Percentiles rank a stretch among this genome's conserved stretches.
Conservation (phyloP, 768 basidiomycete genomes). For the Trametes villosa region DNA sequence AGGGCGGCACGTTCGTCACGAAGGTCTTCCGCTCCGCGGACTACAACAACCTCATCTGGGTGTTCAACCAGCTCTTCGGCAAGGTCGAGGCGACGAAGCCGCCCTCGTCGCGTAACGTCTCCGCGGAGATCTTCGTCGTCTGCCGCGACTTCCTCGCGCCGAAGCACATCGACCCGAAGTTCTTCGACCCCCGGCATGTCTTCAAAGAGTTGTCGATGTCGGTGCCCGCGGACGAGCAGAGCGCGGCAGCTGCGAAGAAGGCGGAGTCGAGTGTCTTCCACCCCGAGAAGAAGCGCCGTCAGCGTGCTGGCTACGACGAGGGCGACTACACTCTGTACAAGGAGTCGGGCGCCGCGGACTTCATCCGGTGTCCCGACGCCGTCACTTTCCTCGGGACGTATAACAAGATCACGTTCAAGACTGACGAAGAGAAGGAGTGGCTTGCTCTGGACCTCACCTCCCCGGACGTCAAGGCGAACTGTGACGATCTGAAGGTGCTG, state of each 20-base stretch:
- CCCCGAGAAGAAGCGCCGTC: constrained; percentile 93
- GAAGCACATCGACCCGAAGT: constrained; percentile 95
- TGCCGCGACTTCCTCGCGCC: constrained; percentile 95
- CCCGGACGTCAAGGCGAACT: constrained; percentile 78
- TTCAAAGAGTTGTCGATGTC: constrained; percentile 85
- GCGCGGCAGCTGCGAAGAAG: constrained; percentile 64
- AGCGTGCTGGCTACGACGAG: constrained; percentile 94
- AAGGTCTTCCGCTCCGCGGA: constrained; percentile 99
- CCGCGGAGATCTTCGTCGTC: constrained; percentile 99
- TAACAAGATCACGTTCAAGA: constrained; percentile 77
- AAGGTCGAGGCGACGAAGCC: constrained; percentile 99
- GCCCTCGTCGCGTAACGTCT: constrained; percentile 97
- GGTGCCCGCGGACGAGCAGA: constrained; percentile 48
- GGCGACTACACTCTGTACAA: constrained; percentile 92
- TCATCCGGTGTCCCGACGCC: constrained; percentile 72
- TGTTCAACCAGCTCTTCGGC: constrained; percentile 93
- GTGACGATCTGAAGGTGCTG: constrained; percentile 91
- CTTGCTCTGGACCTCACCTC: constrained; percentile 71
- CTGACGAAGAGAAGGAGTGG: constrained; percentile 92
- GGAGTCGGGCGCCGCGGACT: constrained; percentile 67
- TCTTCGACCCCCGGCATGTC: constrained; percentile 96
- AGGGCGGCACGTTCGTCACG: constrained; percentile 95
- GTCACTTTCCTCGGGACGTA: constrained; percentile 76
- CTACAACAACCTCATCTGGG: constrained; percentile 99
- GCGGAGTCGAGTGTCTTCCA: constrained; percentile 92